A percentile compares a stretch with the other conserved stretches of the same genome.
These are phyloP conservation scores for Lichtheimia ramosa DNA, from an alignment of 371 early-diverging fungal genomes.

Conservation along the genomic window DNA sequence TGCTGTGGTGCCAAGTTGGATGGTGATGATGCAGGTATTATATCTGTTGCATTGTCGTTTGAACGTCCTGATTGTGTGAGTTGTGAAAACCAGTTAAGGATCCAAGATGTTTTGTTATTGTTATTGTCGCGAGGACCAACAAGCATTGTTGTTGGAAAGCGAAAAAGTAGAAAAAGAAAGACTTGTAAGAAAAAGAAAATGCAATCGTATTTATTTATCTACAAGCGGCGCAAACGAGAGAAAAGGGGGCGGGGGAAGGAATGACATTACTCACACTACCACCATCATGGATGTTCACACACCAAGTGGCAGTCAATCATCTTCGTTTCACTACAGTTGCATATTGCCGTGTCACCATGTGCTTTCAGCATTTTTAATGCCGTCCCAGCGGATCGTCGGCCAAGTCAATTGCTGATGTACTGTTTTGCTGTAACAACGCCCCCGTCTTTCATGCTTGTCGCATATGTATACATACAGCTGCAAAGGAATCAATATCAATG, in stretches of 20 bases:
- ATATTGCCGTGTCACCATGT: slow-evolving; percentile 1
- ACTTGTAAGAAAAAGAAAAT: neutral
- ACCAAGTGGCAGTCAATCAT: too few relatives aligned
- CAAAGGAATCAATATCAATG: too few relatives aligned
- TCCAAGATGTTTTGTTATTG: neutral
- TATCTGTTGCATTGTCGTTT: neutral
- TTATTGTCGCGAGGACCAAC: neutral
- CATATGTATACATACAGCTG: too few relatives aligned
- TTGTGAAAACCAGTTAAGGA: neutral
- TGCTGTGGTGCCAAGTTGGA: neutral
- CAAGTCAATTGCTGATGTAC: neutral
- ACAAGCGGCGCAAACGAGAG: neutral
- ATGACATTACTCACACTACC: too few relatives aligned
- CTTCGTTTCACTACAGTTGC: slow-evolving; percentile 1
- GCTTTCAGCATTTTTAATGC: neutral
- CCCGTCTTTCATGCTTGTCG: too few relatives aligned
- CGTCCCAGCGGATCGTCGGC: slow-evolving; percentile 1
- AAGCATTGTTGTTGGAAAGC: neutral
- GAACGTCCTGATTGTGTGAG: neutral
- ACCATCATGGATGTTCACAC: too few relatives aligned
- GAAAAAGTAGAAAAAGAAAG: neutral
- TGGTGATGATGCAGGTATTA: slow-evolving; percentile 5
- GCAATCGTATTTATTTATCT: neutral
- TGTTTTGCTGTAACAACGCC: neutral
- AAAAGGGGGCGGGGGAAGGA: neutral